Conservation (phyloP, 2,329 filamentous ascomycete genomes). For the Phaeomoniella chlamydospora region DNA sequence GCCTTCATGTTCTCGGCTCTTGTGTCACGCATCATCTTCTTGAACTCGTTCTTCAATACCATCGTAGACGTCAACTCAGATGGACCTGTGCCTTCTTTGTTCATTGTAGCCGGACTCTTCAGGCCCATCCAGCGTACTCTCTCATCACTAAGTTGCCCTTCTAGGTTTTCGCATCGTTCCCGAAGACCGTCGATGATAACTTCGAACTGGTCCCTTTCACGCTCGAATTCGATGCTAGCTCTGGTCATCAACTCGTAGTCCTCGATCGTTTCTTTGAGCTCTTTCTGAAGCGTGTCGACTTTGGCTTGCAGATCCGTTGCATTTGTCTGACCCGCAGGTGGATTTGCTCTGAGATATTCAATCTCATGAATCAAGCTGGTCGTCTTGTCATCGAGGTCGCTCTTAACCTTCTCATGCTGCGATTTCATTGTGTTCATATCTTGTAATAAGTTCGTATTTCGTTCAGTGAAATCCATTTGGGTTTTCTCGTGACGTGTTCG, state of each 20-base stretch:
- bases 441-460: not conserved
- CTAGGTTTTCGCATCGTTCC: conserved; percentile 48
- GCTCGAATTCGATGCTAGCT: conserved; percentile 55
- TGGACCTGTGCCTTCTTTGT: conserved; percentile 10
- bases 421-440: not conserved
- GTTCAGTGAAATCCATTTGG: not conserved
- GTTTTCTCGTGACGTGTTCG: not conserved
- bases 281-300: conserved; percentile 43
- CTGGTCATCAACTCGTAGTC: conserved; percentile 60
- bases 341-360: conserved; percentile 23
- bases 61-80: conserved; percentile 49
- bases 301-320: conserved; percentile 25
- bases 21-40: conserved; percentile 67
- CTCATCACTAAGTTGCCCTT: conserved; percentile 52
- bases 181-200: conserved; percentile 47
- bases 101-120: conserved; percentile 33
- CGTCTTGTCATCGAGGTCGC: conserved; percentile 36
- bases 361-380: conserved; percentile 26
- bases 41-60: conserved; percentile 60
- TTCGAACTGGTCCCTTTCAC: conserved; percentile 53
- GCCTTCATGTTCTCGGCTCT: conserved; percentile 50
- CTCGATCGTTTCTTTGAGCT: conserved; percentile 51
- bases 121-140: conserved; percentile 51
- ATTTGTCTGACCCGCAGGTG: conserved; percentile 6
- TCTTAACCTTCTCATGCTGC: conserved; percentile 35